These are phyloP conservation scores for Cladosporium sphaerospermum DNA, from an alignment of 2,329 filamentous ascomycete species.

Conservation along the genomic window DNA sequence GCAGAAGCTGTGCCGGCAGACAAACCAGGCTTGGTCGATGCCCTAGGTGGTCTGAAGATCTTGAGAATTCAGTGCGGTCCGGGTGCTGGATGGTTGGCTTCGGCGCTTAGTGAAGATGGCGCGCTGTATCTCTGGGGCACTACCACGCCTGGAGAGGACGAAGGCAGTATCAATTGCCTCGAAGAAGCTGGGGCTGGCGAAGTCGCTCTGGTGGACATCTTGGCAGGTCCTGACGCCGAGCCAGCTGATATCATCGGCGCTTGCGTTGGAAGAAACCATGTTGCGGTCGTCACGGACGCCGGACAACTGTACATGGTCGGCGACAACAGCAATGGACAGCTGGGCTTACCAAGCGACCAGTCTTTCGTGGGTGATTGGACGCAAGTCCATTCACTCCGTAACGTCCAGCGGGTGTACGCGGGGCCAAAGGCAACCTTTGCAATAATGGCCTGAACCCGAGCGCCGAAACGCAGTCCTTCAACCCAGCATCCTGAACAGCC, in stretches of 20 bases:
- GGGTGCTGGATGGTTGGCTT: slow-evolving; percentile 47
- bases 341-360: slow-evolving; percentile 37
- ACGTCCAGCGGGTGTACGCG: slow-evolving; percentile 17
- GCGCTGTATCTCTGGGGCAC: slow-evolving; percentile 59
- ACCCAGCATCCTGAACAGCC: slow-evolving; percentile 56
- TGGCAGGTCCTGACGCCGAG: slow-evolving; percentile 37
- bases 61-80: slow-evolving; percentile 44
- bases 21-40: slow-evolving; percentile 41
- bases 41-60: slow-evolving; percentile 49
- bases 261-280: slow-evolving; percentile 53
- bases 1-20: slow-evolving; percentile 38
- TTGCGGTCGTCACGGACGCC: slow-evolving; percentile 48
- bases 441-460: not conserved
- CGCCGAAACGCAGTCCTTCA: slow-evolving; percentile 17
- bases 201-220: slow-evolving; percentile 25
- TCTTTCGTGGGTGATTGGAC: slow-evolving; percentile 24
- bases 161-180: slow-evolving; percentile 19
- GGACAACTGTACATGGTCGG: slow-evolving; percentile 52
- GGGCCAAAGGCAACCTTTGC: slow-evolving; percentile 22
- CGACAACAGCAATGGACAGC: slow-evolving; percentile 53
- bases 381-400: slow-evolving; percentile 12
- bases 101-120: slow-evolving; percentile 52
- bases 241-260: slow-evolving; percentile 48
- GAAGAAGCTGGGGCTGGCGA: slow-evolving; percentile 18
- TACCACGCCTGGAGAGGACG: slow-evolving; percentile 18